These are phyloP conservation scores for Cryptococcus deneoformans DNA, from an alignment of 1,284 basidiomycete genomes.

Conservation along the genomic window DNA sequence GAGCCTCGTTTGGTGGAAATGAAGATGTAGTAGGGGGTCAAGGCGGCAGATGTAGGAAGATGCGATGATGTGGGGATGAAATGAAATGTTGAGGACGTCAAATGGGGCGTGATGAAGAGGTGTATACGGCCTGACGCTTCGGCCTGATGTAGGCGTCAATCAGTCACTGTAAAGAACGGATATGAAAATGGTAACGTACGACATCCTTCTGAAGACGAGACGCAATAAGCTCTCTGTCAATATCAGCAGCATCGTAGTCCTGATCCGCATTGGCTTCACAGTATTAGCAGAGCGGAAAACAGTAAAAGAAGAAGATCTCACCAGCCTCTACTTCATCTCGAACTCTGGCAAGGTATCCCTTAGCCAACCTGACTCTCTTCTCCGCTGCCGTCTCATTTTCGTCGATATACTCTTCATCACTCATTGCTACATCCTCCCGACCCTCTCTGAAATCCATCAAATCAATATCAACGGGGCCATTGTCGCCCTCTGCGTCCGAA, in stretches of 20 bases:
- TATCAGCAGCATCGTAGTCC: constrained; percentile 88
- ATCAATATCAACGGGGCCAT: constrained; percentile 58
- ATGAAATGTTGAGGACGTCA: constrained; percentile 13
- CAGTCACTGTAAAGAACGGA: background rate
- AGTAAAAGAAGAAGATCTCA: constrained; percentile 47
- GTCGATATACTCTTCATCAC: constrained; percentile 64
- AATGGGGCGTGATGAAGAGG: constrained; percentile 24
- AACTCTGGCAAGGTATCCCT: constrained; percentile 83
- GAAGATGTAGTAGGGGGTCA: constrained; percentile 58
- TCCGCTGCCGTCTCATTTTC: constrained; percentile 89
- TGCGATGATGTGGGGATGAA: constrained; percentile 34
- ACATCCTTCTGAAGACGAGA: constrained; percentile 86
- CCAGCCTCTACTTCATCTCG: constrained; percentile 64
- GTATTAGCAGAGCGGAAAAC: constrained; percentile 1
- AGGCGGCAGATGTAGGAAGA: constrained; percentile 19
- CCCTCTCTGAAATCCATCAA: constrained; percentile 64
- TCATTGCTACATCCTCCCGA: constrained; percentile 58
- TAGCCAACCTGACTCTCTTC: constrained; percentile 86
- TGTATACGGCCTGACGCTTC: constrained; percentile 48
- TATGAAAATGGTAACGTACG: constrained; percentile 43
- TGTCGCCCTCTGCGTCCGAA: constrained; percentile 58
- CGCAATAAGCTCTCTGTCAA: constrained; percentile 88
- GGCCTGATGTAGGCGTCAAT: constrained; percentile 23
- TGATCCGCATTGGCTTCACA: constrained; percentile 55
- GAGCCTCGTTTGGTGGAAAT: constrained; percentile 81